Conservation (phyloP, 2,329 filamentous ascomycete species). For the Elsinoe arachidis region DNA sequence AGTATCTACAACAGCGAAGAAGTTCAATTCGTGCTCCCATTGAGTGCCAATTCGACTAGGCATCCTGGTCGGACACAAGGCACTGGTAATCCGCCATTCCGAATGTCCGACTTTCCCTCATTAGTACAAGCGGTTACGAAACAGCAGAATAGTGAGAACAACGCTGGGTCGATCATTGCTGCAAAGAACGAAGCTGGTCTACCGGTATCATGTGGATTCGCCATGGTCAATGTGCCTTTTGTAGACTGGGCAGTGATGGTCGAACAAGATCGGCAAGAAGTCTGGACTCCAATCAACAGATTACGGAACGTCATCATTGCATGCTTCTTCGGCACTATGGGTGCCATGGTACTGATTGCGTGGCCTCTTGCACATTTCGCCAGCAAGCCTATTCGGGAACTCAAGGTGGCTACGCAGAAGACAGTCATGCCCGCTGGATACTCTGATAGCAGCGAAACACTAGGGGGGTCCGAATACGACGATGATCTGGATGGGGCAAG, state of each 20-base stretch:
- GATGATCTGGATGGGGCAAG: conserved; percentile 28
- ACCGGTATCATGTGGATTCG: conserved; percentile 70
- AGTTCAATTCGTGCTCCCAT: conserved; percentile 24
- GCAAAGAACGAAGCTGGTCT: conserved; percentile 64
- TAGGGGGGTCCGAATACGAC: conserved; percentile 25
- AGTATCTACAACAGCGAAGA: conserved; percentile 6
- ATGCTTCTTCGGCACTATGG: conserved; percentile 76
- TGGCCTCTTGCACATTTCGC: conserved; percentile 75
- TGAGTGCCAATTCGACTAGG: conserved; percentile 20
- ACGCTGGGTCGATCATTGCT: conserved; percentile 59
- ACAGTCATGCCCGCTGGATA: conserved; percentile 60
- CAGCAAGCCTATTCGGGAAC: conserved; percentile 67
- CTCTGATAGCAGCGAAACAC: conserved; percentile 29
- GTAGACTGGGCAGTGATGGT: conserved; percentile 78
- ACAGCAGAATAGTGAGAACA: conserved; percentile 47
- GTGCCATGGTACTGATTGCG: conserved; percentile 58
- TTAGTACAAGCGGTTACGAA: conserved; percentile 52
- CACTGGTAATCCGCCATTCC: conserved; percentile 45
- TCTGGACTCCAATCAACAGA: conserved; percentile 63
- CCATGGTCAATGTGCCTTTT: conserved; percentile 56
- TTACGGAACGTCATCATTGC: conserved; percentile 73
- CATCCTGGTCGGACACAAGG: conserved; percentile 27
- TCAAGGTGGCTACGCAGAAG: conserved; percentile 67
- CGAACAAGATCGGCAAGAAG: conserved; percentile 66
- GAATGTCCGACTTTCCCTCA: conserved; percentile 53